Base-by-base conservation (phyloP, 2,329 filamentous ascomycete species). In the Epichloe sp. region DNA sequence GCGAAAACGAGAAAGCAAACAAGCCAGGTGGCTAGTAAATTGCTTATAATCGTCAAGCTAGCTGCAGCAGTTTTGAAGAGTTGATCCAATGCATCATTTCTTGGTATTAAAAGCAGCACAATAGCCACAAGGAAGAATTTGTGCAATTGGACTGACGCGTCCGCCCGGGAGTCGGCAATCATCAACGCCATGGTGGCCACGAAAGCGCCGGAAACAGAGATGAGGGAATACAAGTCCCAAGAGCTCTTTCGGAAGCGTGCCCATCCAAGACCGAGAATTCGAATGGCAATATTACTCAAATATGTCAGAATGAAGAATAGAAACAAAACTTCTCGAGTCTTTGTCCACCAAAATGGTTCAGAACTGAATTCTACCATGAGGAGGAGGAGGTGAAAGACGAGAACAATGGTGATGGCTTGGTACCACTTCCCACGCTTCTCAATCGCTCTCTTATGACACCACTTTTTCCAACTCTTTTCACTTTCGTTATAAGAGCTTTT, bases 61-160 rank as follows among this genome's bases (percentile, higher is more conserved):
- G 91, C 93, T 11, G 93, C 93, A 0, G 91, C 94, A 2, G 94
- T 98, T 68, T 98, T 98, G 80, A 98, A 98, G 0, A 98, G 80
- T 65, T 98, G 93, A 64, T 98, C 94, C 21, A 98, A 78, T 47
- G 95, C 90, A 60, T 98, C 94, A 64, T 98, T 98, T 48, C 94
- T 81, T 1, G 93, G 93, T 54, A 98, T 98, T 36, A 98, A 78
- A 48, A 98, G 74, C 8, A 97, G 76, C 2, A 93, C 83, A 50
- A 97, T 85, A 8, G 88, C 85, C 19, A 97, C 93, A 35, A 98
- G 76, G 65, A 95, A 96, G 54, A 95, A 79, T 68, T 98, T 98
- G 73, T 97, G 89, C 35, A 96, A 70, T 68, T 90, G 86, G 36
- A 83, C 75, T 58, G 91, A 88, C 2, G 76, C 73, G 49, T 79